Conservation (phyloP, 306 rosid species). For the Pyrus betulifolia region DNA sequence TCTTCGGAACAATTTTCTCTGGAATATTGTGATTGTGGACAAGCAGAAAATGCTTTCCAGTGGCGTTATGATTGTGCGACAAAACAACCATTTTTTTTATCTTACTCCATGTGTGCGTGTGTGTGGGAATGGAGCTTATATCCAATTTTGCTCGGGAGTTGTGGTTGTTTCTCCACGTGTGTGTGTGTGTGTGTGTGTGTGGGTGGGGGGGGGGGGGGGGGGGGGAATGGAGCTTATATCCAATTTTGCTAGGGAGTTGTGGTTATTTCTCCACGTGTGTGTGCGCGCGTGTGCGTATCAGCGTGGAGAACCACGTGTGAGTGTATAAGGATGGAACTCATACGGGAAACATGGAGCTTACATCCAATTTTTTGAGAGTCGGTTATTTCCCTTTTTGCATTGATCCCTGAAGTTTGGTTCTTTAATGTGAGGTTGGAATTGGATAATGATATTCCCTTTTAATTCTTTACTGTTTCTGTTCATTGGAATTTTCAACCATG, state of each 20-base stretch:
- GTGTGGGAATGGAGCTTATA: not conserved
- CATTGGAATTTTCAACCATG: not conserved
- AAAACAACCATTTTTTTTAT: not conserved
- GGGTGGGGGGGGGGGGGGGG: no score
- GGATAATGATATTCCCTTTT: not conserved
- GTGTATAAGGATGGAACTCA: not conserved
- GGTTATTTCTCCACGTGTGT: not conserved
- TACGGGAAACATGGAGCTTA: not conserved
- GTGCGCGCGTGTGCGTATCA: no score
- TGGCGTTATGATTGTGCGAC: not conserved
- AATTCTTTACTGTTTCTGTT: conserved; percentile 4
- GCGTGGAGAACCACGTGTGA: no score
- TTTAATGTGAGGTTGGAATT: not conserved
- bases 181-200: no score
- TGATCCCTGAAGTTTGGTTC: not conserved
- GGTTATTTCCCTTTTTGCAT: not conserved
- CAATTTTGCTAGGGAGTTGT: not conserved
- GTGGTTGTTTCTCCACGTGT: not conserved
- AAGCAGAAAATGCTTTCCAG: not conserved
- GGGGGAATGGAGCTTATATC: not conserved
- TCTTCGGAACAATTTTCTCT: not conserved
- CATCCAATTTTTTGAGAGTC: not conserved
- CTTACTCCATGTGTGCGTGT: not conserved
- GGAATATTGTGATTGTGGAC: not conserved
- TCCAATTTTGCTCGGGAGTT: not conserved